phyloP scores from a whole-genome alignment of 306 rosid species.

The Astragalus glycyphyllos region DNA sequence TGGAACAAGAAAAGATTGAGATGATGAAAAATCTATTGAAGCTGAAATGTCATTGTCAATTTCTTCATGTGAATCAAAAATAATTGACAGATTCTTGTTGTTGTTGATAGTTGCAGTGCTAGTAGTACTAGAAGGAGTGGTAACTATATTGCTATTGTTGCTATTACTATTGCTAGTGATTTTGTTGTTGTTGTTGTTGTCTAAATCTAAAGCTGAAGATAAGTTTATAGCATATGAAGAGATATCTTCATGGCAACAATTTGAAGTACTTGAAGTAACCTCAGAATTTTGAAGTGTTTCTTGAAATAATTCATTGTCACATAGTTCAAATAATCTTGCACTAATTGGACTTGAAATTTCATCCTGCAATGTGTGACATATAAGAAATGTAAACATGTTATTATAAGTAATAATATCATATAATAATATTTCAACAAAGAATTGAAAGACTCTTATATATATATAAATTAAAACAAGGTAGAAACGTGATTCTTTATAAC shows the following conservation, averaged over 20 bases:
- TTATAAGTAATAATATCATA: neutral
- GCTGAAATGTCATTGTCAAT: slow-evolving; percentile 90
- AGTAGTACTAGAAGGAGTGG: slow-evolving; percentile 40
- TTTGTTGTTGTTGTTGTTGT: slow-evolving; percentile 49
- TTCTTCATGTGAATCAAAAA: slow-evolving; percentile 85
- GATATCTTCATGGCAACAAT: slow-evolving; percentile 74
- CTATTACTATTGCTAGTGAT: slow-evolving; percentile 44
- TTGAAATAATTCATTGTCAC: slow-evolving; percentile 71
- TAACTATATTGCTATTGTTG: slow-evolving; percentile 25
- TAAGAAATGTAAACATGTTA: slow-evolving; percentile 45
- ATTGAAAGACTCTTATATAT: slow-evolving; percentile 41
- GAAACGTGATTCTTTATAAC: slow-evolving; percentile 63
- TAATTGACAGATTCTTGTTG: slow-evolving; percentile 56
- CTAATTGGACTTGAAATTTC: slow-evolving; percentile 85
- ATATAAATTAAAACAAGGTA: slow-evolving; percentile 36
- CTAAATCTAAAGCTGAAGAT: slow-evolving; percentile 55
- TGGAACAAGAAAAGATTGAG: slow-evolving; percentile 64
- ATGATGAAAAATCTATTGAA: slow-evolving; percentile 82
- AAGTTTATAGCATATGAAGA: slow-evolving; percentile 62
- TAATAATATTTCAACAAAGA: slow-evolving; percentile 9
- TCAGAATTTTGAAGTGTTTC: slow-evolving; percentile 81
- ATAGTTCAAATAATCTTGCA: slow-evolving; percentile 71
- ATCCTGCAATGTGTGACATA: slow-evolving; percentile 69
- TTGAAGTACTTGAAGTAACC: slow-evolving; percentile 72
- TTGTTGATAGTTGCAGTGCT: slow-evolving; percentile 32